Conservation (phyloP, 208 protist species). For the Vickermania ingenoplastis region DNA sequence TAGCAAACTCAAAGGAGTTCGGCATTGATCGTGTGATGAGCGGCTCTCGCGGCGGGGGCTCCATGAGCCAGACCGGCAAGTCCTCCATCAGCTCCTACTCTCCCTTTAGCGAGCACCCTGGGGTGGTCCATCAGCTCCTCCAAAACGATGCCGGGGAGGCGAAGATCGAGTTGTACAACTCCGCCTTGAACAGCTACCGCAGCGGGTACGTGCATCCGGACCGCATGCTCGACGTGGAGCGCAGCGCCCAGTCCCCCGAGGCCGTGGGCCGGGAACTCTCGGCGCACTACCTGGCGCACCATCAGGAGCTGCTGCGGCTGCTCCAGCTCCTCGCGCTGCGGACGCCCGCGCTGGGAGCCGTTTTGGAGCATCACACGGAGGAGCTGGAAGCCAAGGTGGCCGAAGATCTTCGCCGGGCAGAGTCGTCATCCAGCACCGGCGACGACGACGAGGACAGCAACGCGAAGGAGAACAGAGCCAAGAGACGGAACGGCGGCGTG, state of each 20-base stretch:
- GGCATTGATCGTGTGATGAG: not conserved
- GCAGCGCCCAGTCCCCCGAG: not conserved
- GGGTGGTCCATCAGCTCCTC: not conserved
- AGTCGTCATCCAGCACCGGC: not conserved
- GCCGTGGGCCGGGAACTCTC: not conserved
- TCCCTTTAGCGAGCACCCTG: not conserved
- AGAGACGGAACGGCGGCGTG: too few relatives aligned
- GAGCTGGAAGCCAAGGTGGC: not conserved
- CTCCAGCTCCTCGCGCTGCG: conserved; percentile 3
- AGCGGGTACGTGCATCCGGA: conserved; percentile 26
- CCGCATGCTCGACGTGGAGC: conserved; percentile 36
- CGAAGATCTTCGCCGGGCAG: not conserved
- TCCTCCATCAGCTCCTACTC: not conserved
- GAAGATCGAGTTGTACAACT: conserved; percentile 26
- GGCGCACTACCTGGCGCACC: conserved; percentile 12
- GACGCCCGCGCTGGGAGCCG: not conserved
- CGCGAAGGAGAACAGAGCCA: too few relatives aligned
- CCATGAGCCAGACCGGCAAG: not conserved
- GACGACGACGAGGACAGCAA: not conserved
- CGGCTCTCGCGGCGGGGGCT: not conserved
- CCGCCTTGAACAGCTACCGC: conserved; percentile 20
- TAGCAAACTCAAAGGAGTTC: not conserved
- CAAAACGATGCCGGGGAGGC: conserved; percentile 5
- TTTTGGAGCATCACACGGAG: not conserved
- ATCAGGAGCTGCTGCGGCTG: conserved; percentile 11